Percentiles rank a stretch among this genome's conserved stretches.
These are phyloP conservation scores for Alternaria rosae DNA, from an alignment of 2,329 filamentous ascomycete species.

Conservation along the genomic window DNA sequence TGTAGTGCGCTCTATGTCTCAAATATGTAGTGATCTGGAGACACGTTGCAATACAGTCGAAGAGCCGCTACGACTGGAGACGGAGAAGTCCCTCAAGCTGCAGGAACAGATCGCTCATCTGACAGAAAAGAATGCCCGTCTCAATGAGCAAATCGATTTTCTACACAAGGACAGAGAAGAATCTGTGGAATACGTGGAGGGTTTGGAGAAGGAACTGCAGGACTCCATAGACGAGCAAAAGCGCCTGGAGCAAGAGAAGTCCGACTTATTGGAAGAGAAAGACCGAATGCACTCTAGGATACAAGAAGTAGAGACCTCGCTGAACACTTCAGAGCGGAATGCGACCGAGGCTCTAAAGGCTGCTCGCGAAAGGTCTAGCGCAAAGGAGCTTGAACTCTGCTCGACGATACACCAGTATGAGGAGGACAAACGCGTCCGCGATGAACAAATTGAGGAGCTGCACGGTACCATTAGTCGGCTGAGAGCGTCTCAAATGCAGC, in stretches of 20 bases:
- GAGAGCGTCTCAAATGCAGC: conserved; percentile 14
- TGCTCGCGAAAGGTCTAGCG: conserved; percentile 30
- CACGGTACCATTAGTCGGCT: conserved; percentile 11
- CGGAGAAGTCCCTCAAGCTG: conserved; percentile 45
- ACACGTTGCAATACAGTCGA: conserved; percentile 63
- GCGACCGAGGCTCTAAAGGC: conserved; percentile 39
- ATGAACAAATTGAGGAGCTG: conserved; percentile 17
- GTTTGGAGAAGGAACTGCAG: conserved; percentile 48
- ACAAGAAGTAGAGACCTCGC: conserved; percentile 46
- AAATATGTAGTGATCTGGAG: conserved; percentile 65
- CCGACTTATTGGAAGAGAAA: conserved; percentile 47
- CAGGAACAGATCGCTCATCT: conserved; percentile 43
- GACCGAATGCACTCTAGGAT: conserved; percentile 37
- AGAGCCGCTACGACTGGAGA: conserved; percentile 59
- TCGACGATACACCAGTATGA: conserved; percentile 30
- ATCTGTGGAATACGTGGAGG: conserved; percentile 40
- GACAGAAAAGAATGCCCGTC: conserved; percentile 42
- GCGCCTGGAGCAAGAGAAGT: conserved; percentile 34
- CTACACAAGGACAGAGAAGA: conserved; percentile 39
- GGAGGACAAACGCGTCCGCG: conserved; percentile 19
- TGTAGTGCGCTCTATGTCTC: conserved; percentile 58
- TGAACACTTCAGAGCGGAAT: conserved; percentile 47
- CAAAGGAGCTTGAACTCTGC: conserved; percentile 49
- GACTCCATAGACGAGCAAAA: conserved; percentile 45
- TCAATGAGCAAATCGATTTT: conserved; percentile 48